Evolutionary conservation across 148 eudicot genomes (phyloP), one percentile per base, ranked within the genome.

Genomic region (Chenopodium quinoa): DNA sequence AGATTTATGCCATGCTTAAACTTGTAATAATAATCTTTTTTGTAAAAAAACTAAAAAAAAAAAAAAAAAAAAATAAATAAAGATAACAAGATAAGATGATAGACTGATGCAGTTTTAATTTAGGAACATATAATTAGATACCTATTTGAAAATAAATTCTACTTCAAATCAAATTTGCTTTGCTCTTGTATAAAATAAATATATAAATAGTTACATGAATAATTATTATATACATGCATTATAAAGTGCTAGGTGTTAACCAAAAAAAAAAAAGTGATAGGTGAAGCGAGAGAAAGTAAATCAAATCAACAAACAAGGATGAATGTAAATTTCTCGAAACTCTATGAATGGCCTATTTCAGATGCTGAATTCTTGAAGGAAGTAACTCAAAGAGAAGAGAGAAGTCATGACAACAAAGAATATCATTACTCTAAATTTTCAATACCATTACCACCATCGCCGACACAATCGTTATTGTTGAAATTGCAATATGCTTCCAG

Each of bases 311-410:
- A 6, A 56, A 4, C 22, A 5, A 56, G 17, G 22, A 56, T 56
- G 62, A 56, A 19, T 56, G 3, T 52, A 73, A 71, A 75, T 64
- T 74, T 75, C 34, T 17, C 32, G 32, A 69, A 34, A 71, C 23
- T 68, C 3, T 74, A 74, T 27, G 76, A 74, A 75, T 78, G 87
- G 82, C 67, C 86, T 17, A 23, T 62, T 9, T 77, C 86, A 40
- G 86, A 81, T 23, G 84, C 71, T 3, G 82, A 85, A 44, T 85
- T 85, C 75, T 68, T 85, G 46, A 73, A 79, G 73, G 76, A 60
- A 50, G 1, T 82, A 40, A 68, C 67, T 56, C 62, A 56, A 56
- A 14, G 7, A 32, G 7, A 13, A 47, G 67, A 66, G 31, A 16
- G 23, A 14, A 34, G 73, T 4, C 23, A 2, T 1, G 40, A 10